phyloP scores from a whole-genome alignment of 306 rosid species.

The Citrullus amarus region DNA sequence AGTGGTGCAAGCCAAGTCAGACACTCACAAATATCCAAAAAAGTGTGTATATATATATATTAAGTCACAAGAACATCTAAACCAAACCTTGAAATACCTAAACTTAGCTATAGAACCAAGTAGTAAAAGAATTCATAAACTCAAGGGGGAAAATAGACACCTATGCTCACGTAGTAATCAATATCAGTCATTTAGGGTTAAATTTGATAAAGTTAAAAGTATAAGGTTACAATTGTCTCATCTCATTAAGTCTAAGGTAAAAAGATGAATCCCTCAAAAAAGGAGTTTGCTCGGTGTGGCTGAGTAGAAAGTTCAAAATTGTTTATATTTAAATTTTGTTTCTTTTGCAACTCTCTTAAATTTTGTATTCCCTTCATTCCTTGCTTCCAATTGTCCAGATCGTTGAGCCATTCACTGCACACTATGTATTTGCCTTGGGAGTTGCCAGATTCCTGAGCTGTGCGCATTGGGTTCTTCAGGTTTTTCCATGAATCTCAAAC shows the following conservation, averaged over 20 bases:
- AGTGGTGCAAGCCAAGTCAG: not conserved
- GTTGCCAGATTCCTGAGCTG: conserved; percentile 73
- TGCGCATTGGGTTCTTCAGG: conserved; percentile 83
- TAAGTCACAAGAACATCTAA: not conserved
- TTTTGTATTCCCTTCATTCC: not conserved
- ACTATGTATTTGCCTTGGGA: conserved; percentile 72
- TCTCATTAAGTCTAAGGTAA: not conserved
- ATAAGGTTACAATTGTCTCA: not conserved
- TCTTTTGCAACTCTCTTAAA: not conserved
- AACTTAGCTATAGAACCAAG: not conserved
- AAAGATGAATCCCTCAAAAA: not conserved
- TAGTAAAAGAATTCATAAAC: not conserved
- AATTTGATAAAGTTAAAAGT: not conserved
- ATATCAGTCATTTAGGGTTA: not conserved
- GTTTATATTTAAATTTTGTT: not conserved
- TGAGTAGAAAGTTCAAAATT: not conserved
- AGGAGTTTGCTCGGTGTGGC: not conserved
- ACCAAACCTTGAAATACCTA: not conserved
- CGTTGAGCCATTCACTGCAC: conserved; percentile 74
- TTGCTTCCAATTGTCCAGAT: conserved; percentile 23
- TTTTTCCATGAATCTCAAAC: conserved; percentile 12
- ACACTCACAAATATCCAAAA: too few species aligned
- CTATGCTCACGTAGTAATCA: not conserved
- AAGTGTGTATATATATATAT: too few species aligned
- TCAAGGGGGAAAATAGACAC: not conserved